These are phyloP conservation scores for Penicillium sp. DNA, from an alignment of 2,329 filamentous ascomycete species.

Conservation along the genomic window DNA sequence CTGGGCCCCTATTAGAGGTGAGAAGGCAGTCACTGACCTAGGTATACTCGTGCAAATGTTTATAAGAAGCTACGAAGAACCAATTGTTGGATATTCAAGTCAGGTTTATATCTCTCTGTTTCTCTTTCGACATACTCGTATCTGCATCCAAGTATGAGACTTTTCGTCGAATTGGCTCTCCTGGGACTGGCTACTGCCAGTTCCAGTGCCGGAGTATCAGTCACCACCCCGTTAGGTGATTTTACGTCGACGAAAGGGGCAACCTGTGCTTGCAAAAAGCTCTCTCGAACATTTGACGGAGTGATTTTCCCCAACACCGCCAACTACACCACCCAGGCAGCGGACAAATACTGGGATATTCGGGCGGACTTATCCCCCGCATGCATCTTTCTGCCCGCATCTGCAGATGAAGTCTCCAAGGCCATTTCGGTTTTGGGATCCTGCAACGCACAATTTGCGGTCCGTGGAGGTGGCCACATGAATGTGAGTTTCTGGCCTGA, in stretches of 20 bases:
- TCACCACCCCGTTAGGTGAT: constrained; percentile 1
- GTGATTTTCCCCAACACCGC: constrained; percentile 15
- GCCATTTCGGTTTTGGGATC: constrained; percentile 27
- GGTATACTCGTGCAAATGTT: neutral
- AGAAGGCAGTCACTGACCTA: too few relatives aligned
- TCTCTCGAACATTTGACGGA: neutral
- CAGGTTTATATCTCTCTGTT: neutral
- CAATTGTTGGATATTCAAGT: neutral
- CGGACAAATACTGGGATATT: constrained; percentile 35
- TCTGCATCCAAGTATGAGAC: neutral
- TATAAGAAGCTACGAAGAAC: neutral
- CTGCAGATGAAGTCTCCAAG: constrained; percentile 28
- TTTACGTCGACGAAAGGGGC: constrained; percentile 8
- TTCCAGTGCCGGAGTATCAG: neutral
- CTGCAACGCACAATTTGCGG: constrained; percentile 52
- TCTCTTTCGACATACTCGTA: neutral
- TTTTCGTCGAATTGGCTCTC: constrained; percentile 36
- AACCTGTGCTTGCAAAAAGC: constrained; percentile 16
- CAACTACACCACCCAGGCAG: constrained; percentile 29
- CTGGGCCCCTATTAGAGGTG: neutral
- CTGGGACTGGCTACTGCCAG: constrained; percentile 2
- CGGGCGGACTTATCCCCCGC: constrained; percentile 29
- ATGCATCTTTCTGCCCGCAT: constrained; percentile 36
- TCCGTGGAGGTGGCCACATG: constrained; percentile 61
- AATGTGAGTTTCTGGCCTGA: constrained; percentile 18